These are phyloP conservation scores for Phialophora macrospora DNA, from an alignment of 2,329 filamentous ascomycete genomes.

Conservation along the genomic window DNA sequence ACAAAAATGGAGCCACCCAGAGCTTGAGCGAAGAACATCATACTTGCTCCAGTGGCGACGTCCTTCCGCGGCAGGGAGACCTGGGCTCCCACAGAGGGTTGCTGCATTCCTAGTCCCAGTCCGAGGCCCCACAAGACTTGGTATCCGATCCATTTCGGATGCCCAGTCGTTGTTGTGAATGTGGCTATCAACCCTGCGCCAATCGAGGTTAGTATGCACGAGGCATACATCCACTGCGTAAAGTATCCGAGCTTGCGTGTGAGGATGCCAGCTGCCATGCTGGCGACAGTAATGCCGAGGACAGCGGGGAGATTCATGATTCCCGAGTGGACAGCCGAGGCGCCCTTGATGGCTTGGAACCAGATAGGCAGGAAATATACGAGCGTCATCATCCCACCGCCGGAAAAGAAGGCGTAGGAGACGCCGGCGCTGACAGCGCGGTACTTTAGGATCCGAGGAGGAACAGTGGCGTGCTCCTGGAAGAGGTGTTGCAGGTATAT, in stretches of 20 bases:
- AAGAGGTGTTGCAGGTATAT: slow-evolving; percentile 58
- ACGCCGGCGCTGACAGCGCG: slow-evolving; percentile 60
- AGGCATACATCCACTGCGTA: slow-evolving; percentile 45
- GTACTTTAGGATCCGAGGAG: slow-evolving; percentile 57
- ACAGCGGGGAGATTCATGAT: slow-evolving; percentile 37
- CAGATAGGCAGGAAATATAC: slow-evolving; percentile 42
- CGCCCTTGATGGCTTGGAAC: slow-evolving; percentile 43
- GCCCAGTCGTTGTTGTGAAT: slow-evolving; percentile 37
- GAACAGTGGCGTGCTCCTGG: slow-evolving; percentile 63
- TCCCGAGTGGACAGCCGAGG: slow-evolving; percentile 43
- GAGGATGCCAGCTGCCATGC: slow-evolving; percentile 36
- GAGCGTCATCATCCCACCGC: slow-evolving; percentile 33
- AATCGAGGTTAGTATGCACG: slow-evolving; percentile 39
- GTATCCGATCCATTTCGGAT: slow-evolving; percentile 43
- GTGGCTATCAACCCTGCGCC: slow-evolving; percentile 43
- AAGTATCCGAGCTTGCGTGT: slow-evolving; percentile 45
- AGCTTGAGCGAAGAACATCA: slow-evolving; percentile 39
- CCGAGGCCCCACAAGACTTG: slow-evolving; percentile 44
- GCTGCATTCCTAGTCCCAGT: slow-evolving; percentile 41
- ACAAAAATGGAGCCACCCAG: slow-evolving; percentile 38
- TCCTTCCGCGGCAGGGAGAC: slow-evolving; percentile 39
- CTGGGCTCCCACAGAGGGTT: slow-evolving; percentile 40
- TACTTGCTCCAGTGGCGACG: slow-evolving; percentile 38
- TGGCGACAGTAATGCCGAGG: slow-evolving; percentile 32
- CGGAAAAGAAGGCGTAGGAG: slow-evolving; percentile 47